Evolutionary conservation across 345 rosid genomes (phyloP).

Genomic region (Eucalyptus regnans): DNA sequence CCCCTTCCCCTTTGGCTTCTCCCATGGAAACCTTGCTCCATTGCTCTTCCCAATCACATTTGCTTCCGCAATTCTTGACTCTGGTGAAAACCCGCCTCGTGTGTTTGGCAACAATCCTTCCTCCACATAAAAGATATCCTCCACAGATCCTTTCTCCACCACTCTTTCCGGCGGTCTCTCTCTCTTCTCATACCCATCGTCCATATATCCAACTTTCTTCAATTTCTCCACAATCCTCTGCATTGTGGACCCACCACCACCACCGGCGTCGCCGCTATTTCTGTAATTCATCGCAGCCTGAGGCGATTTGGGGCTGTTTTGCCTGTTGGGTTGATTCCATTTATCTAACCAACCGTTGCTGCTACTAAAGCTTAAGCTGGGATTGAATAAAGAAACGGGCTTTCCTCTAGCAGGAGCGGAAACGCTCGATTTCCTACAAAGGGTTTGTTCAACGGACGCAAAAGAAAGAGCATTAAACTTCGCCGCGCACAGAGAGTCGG

Average conservation of each 20-base stretch:
- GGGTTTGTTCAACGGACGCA: conserved; percentile 6
- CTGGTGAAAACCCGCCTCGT: conserved; percentile 49
- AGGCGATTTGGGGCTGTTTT: conserved; percentile 26
- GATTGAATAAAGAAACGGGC: background rate
- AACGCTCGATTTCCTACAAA: conserved; percentile 5
- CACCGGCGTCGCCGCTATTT: conserved; percentile 3
- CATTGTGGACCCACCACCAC: conserved; percentile 52
- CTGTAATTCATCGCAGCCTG: conserved; percentile 33
- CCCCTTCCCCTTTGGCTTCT: conserved; percentile 32
- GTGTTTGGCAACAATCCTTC: conserved; percentile 53
- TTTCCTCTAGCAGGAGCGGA: conserved; percentile 1
- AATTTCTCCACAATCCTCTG: conserved; percentile 71
- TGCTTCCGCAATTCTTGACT: conserved; percentile 30
- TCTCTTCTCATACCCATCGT: conserved; percentile 20
- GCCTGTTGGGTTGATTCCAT: conserved; percentile 40
- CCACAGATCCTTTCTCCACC: conserved; percentile 67
- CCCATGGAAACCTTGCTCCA: conserved; percentile 87
- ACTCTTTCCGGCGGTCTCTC: conserved; percentile 23
- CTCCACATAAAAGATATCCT: conserved; percentile 60
- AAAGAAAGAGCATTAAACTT: background rate
- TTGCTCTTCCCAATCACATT: conserved; percentile 22
- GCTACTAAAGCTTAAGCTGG: background rate
- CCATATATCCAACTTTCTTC: conserved; percentile 59
- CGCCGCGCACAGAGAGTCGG: background rate
- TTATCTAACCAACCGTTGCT: conserved; percentile 33